Conservation (phyloP, 257 asterid species). For the Plantago elongata region DNA sequence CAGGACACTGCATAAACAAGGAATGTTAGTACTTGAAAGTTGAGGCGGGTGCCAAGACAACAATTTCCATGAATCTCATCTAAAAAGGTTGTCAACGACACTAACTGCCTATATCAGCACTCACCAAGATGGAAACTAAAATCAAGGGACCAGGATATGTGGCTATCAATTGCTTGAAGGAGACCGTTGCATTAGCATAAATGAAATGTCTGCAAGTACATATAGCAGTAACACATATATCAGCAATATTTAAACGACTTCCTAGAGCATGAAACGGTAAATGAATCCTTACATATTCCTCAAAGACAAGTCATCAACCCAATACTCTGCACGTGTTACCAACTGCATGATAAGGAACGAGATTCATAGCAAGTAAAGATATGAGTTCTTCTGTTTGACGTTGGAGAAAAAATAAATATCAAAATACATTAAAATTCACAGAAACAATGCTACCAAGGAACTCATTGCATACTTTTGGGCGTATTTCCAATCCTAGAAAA, state of each 20-base stretch:
- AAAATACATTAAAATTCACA: slow-evolving; percentile 2
- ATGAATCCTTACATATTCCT: slow-evolving; percentile 62
- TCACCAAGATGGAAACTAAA: slow-evolving; percentile 83
- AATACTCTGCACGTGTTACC: slow-evolving; percentile 76
- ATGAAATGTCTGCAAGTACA: slow-evolving; percentile 69
- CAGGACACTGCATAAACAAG: slow-evolving; percentile 76
- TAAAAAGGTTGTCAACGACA: not conserved
- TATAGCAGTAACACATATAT: slow-evolving; percentile 4
- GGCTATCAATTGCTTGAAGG: slow-evolving; percentile 67
- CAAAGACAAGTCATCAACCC: slow-evolving; percentile 67
- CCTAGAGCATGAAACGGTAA: slow-evolving; percentile 22
- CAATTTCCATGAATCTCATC: slow-evolving; percentile 3
- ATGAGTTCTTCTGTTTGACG: slow-evolving; percentile 19
- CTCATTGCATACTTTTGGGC: slow-evolving; percentile 58
- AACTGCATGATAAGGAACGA: slow-evolving; percentile 45
- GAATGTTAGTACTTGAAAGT: not conserved
- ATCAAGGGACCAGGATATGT: slow-evolving; percentile 84
- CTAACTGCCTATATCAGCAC: slow-evolving; percentile 10
- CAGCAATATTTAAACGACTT: slow-evolving; percentile 17
- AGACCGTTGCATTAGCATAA: slow-evolving; percentile 71
- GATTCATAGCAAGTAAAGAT: not conserved
- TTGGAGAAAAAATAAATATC: slow-evolving; percentile 10
- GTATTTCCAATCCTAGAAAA: slow-evolving; percentile 87
- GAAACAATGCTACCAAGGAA: slow-evolving; percentile 18
- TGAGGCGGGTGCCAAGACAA: slow-evolving; percentile 9